Evolutionary conservation across 2,329 filamentous ascomycete genomes (phyloP), one percentile per base, ranked within the genome.

Genomic region (Chrysoporthe austroafricana): DNA sequence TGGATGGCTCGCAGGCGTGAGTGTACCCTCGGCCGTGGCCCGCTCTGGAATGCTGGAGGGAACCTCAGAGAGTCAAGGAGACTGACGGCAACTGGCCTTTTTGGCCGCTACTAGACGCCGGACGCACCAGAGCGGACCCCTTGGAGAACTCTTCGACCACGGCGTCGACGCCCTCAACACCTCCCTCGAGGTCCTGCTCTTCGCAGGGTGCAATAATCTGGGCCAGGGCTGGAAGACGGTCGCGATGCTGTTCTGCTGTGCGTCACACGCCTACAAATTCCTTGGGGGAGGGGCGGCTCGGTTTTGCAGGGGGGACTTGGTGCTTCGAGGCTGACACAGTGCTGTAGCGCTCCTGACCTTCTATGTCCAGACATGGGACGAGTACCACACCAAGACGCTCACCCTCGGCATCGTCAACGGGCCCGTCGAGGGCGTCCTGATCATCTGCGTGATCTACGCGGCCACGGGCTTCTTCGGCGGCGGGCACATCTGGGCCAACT

Each of bases 341-440:
- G 48, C 44, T 44, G 61, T 70, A 93, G 91, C 92, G 7, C 88
- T 95, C 68, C 84, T 96, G 74, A 97, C 96, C n/a, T 99, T 99
- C 80, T 98, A 98, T 79, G 91, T 98, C 54, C 96, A 98, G 79
- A 98, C 96, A 44, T 99, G 96, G 96, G 96, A 99, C 76, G 96
- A 98, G 79, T 99, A 98, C 81, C 95, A 98, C 81, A 99, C 96
- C 63, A 94, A 97, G 79, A 96, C 94, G 3, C 87, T 99, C 60
- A 97, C 94, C 1, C 87, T 99, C 6, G 96, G 96, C 68, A 83
- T 98, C 70, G 86, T 99, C 72, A 97, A 95, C 71, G 96, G 96
- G 0, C 96, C 96, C 4, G 96, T 99, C 48, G 96, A 99, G 80
- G 96, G 96, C 63, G 91, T 99, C 66, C 81, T 98, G 59, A 94